Base-by-base conservation (phyloP, 306 rosid genomes). In the Echinosophora koreensis region DNA sequence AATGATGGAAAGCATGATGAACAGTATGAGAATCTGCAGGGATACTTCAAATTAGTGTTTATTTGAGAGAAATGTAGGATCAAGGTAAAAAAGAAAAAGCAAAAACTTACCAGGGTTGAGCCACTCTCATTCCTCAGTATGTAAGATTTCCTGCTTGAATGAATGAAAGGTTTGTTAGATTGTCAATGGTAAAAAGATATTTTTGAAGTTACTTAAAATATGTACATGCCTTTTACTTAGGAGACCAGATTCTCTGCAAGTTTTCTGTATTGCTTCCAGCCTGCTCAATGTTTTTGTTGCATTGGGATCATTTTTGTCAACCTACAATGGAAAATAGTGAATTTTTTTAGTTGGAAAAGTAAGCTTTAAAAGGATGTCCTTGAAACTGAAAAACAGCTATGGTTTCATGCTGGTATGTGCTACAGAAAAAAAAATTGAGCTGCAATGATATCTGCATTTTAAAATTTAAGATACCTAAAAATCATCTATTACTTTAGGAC, bases 231-330 rank as follows among this genome's bases (percentile, higher is more conserved):
- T 86, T 80, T 86, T 82, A 86, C 64, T 88, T 50, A 90, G 82
- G 71, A 86, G 69, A 60, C 99, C 97, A 49, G 99, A 92, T 66
- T 88, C 87, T 87, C 89, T 80, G 89, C 99, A 95, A 72, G 83
- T 70, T 77, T 86, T 88, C 88, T 89, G 97, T 83, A 90, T 84
- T 14, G 83, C 84, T 81, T 83, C 96, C 66, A 95, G 80, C 86
- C 99, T 87, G 86, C 81, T 89, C 87, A 91, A 72, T 22, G 97
- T 86, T 88, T 89, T 95, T 71, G 91, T 70, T 39, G 97, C 97
- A 87, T 89, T 88, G 63, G 94, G 99, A 74, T 95, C 97, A 74
- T 85, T 84, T 80, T 69, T 84, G 92, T 90, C 88, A 77, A 95
- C 96, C 99, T 95, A 76, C 34, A 84, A 71, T 4, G 69, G 71